Evolutionary conservation across 306 rosid species (phyloP).

Genomic region (Castanea mollissima): DNA sequence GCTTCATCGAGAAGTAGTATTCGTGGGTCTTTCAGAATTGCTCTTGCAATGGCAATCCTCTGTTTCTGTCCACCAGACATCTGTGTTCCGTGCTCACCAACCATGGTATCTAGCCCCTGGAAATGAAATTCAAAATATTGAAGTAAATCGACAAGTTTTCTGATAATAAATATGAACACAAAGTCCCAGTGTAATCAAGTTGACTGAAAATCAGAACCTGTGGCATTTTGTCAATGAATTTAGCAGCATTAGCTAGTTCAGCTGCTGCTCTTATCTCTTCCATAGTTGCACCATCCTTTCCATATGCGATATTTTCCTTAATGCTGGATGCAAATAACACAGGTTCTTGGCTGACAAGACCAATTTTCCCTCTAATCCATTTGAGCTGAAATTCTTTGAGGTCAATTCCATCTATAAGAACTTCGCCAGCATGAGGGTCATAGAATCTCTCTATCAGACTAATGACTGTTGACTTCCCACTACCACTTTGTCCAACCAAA

Average conservation of each 20-base stretch:
- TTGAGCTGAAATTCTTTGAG: slow-evolving; percentile 42
- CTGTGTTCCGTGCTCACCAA: slow-evolving; percentile 74
- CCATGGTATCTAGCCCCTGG: slow-evolving; percentile 65
- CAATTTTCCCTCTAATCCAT: slow-evolving; percentile 41
- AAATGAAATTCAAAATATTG: neutral
- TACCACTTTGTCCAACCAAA: slow-evolving; percentile 52
- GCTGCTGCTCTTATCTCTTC: slow-evolving; percentile 41
- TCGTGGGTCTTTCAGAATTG: slow-evolving; percentile 67
- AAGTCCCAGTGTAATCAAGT: slow-evolving; percentile 2
- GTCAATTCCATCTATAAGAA: slow-evolving; percentile 44
- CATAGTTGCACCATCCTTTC: slow-evolving; percentile 40
- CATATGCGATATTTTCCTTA: slow-evolving; percentile 42
- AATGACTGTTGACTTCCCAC: slow-evolving; percentile 50
- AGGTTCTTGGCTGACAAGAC: slow-evolving; percentile 54
- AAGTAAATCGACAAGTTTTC: neutral
- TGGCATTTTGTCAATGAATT: slow-evolving; percentile 42
- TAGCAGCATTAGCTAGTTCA: slow-evolving; percentile 45
- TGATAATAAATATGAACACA: neutral
- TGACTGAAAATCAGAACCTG: slow-evolving; percentile 22
- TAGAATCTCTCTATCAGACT: slow-evolving; percentile 49
- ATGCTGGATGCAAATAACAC: slow-evolving; percentile 45
- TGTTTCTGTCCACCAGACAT: slow-evolving; percentile 73
- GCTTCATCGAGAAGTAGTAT: slow-evolving; percentile 72
- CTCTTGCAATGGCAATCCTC: slow-evolving; percentile 71
- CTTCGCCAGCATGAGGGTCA: slow-evolving; percentile 47